These are phyloP conservation scores for Wakefieldia striispora DNA, from an alignment of 768 basidiomycete genomes.

Conservation along the genomic window DNA sequence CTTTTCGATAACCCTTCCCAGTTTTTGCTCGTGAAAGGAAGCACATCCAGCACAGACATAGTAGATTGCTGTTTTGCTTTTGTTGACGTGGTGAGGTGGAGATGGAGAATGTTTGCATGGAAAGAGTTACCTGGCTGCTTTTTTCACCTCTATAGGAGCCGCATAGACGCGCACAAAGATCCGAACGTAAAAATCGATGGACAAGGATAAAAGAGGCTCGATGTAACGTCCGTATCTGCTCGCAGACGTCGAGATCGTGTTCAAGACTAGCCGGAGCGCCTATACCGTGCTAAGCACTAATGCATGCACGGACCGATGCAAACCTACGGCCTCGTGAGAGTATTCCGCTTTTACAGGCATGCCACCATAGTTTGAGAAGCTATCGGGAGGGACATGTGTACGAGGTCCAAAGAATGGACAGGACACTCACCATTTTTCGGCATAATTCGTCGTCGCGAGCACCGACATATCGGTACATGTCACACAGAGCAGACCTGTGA, in stretches of 20 bases:
- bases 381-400: constrained; percentile 27
- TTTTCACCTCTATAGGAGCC: constrained; percentile 82
- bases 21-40: constrained; percentile 75
- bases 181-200: constrained; percentile 97
- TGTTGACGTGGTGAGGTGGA: constrained; percentile 10
- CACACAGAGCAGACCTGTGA: constrained; percentile 76
- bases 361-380: constrained; percentile 94
- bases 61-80: constrained; percentile 80
- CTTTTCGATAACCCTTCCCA: constrained; percentile 73
- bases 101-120: neutral
- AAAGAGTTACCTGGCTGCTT: constrained; percentile 59
- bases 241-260: constrained; percentile 82
- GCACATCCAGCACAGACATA: constrained; percentile 87
- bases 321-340: constrained; percentile 83
- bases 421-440: constrained; percentile 83
- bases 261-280: constrained; percentile 90
- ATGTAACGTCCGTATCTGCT: constrained; percentile 91
- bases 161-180: constrained; percentile 80
- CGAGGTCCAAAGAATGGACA: neutral
- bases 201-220: constrained; percentile 83
- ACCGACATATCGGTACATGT: constrained; percentile 97
- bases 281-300: constrained; percentile 29
- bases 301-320: neutral
- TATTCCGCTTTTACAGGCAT: constrained; percentile 86
- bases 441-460: constrained; percentile 88